Evolutionary conservation across 148 eudicot genomes (phyloP), one percentile per base, ranked within the genome.

Genomic region (Linanthus parryae): DNA sequence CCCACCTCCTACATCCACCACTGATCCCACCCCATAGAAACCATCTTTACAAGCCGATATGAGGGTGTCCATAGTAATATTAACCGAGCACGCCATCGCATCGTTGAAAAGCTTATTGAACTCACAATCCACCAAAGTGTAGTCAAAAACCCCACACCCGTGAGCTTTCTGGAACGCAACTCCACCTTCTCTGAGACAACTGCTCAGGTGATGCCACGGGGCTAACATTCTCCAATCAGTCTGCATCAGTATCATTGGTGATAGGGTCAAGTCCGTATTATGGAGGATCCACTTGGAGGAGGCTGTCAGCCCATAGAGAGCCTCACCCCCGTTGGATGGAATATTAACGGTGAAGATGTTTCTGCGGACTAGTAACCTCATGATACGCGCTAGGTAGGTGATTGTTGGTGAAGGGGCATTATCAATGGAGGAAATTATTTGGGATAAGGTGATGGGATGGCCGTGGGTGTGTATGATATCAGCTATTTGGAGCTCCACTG

Each of bases 261-360:
- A 4, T 4, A 30, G 34, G 34, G 21, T 51, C 41, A 51, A 15
- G 21, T 34, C 41, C 1, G 56, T 24, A 15, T 33, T 41, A 31
- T 16, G 36, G 20, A 51, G 38, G 13, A 51, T 21, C 56, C 53
- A 48, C 18, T 18, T 28, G 35, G 54, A 50, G 12, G 38, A 50
- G 8, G 15, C 23, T 19, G 35, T 50, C 38, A 50, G 11, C 0
- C 38, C 21, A 39, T 50, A 50, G 31, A 50, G 16, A 1, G 22
- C 17, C 31, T 50, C 38, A 0, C 36, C 38, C 3, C 39, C 54
- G 4, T 29, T n/a, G 2, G 18, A 16, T 8, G 29, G 39, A 1
- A 18, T 16, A 28, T 0, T 15, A 13, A 11, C n/a, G 21, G 19
- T 19, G 12, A 50, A 50, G 7, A 50, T 30, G 20, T 48, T 26